Evolutionary conservation across 2,329 filamentous ascomycete genomes (phyloP), one percentile per base, ranked within the genome.

Genomic region (Aureobasidium sp.): DNA sequence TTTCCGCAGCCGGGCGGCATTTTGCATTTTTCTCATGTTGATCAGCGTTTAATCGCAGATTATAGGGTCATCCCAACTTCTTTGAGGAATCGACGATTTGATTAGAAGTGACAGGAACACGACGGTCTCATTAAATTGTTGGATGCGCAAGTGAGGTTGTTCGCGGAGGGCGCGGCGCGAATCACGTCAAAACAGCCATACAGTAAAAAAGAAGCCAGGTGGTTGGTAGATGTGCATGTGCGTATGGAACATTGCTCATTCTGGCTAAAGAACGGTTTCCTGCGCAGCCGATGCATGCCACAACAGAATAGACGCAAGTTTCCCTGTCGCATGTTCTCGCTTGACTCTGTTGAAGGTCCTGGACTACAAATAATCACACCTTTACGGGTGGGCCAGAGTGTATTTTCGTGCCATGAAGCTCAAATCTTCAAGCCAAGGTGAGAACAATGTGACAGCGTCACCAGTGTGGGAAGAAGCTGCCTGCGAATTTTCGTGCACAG

Each of bases 121-220:
- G n/a, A n/a, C n/a, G n/a, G n/a, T n/a, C n/a, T n/a, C n/a, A 16
- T 35, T 12, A 35, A 12, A 6, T 29, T 29, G 6, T 29, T 29
- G n/a, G n/a, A 16, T 5, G n/a, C 10, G 32, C 32, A 12, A 35
- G n/a, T 14, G 32, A 5, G 10, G 32, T 35, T 35, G 7, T 6
- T 14, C n/a, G 32, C 32, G 12, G 27, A 6, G 6, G 12, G 27
- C 6, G 8, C 22, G 3, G 30, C 32, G 34, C 41, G 27, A 21
- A 29, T n/a, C 21, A 30, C 34, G 45, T 27, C 22, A 37, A n/a
- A 39, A 39, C 16, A 27, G 34, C 30, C 17, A 42, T 42, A 25
- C 10, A 22, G 22, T 7, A 40, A 47, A 47, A 41, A 40, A 51
- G 47, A 51, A 51, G 47, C 22, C 47, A 51, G 47, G 47, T 51